Percentiles rank a stretch among this genome's conserved stretches.
These are phyloP conservation scores for Neurospora sp. DNA, from an alignment of 495 filamentous ascomycete species.

Conservation along the genomic window DNA sequence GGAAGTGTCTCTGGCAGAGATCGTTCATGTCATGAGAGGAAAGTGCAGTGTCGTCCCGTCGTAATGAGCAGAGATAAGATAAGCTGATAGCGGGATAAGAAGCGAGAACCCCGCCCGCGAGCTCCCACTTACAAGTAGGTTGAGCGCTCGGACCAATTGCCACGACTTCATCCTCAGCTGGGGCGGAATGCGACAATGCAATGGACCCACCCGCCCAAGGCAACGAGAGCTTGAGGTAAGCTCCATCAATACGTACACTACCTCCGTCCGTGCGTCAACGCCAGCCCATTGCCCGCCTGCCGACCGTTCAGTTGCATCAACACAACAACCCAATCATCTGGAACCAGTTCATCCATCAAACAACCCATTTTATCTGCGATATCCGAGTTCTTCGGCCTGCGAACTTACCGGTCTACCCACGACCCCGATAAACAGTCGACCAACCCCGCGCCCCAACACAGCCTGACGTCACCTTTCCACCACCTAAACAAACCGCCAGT, in stretches of 20 bases:
- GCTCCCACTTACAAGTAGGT: neutral
- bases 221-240: slow-evolving; percentile 15
- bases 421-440: neutral
- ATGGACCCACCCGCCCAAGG: slow-evolving; percentile 5
- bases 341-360: neutral
- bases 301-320: neutral
- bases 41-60: neutral
- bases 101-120: neutral
- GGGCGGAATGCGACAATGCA: neutral
- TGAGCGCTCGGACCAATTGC: neutral
- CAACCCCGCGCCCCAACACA: neutral
- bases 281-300: slow-evolving; percentile 1
- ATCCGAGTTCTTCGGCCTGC: neutral
- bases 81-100: neutral
- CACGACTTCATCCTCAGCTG: neutral
- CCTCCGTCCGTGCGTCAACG: neutral
- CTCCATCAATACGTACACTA: neutral
- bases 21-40: neutral
- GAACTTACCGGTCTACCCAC: neutral
- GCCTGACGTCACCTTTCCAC: neutral
- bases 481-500: neutral
- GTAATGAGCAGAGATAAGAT: neutral
- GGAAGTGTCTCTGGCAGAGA: neutral
- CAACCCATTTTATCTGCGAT: neutral
- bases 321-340: neutral